These are phyloP conservation scores for Ulmus americana DNA, from an alignment of 331 rosid genomes.

Conservation along the genomic window DNA sequence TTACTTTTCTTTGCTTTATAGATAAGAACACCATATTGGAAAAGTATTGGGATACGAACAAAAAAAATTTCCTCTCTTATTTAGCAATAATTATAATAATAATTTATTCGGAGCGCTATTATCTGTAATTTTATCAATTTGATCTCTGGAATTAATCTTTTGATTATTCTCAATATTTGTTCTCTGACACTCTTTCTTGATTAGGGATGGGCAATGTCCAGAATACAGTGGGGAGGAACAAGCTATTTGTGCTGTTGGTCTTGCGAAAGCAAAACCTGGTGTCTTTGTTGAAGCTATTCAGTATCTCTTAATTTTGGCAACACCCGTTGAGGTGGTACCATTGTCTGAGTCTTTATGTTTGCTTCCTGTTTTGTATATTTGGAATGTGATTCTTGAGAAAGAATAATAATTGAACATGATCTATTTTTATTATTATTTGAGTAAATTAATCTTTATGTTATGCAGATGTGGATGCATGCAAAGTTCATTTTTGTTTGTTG, in stretches of 20 bases:
- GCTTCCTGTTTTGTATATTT: constrained; percentile 9
- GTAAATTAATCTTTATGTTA: background rate
- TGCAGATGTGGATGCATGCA: background rate
- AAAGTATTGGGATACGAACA: background rate
- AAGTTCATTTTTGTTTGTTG: background rate
- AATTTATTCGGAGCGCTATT: background rate
- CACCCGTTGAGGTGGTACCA: constrained; percentile 75
- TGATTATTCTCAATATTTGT: background rate
- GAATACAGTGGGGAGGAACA: constrained; percentile 91
- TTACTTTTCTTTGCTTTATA: background rate
- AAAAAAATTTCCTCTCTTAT: background rate
- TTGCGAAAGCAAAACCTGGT: constrained; percentile 76
- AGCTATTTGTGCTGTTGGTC: constrained; percentile 96
- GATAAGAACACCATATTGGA: constrained; percentile 1
- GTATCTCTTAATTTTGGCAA: constrained; percentile 76
- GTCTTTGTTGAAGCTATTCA: constrained; percentile 95
- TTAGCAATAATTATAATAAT: background rate
- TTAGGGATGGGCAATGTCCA: constrained; percentile 96
- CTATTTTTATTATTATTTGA: background rate
- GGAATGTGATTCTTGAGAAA: constrained; percentile 4
- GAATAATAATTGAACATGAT: background rate
- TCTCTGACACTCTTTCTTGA: constrained; percentile 22
- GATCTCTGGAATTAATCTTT: constrained; percentile 1
- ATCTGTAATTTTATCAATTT: background rate
- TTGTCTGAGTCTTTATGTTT: constrained; percentile 17